Conservation (phyloP, 352 stramenopile genomes). For the Halophytophthora batemanensis region DNA sequence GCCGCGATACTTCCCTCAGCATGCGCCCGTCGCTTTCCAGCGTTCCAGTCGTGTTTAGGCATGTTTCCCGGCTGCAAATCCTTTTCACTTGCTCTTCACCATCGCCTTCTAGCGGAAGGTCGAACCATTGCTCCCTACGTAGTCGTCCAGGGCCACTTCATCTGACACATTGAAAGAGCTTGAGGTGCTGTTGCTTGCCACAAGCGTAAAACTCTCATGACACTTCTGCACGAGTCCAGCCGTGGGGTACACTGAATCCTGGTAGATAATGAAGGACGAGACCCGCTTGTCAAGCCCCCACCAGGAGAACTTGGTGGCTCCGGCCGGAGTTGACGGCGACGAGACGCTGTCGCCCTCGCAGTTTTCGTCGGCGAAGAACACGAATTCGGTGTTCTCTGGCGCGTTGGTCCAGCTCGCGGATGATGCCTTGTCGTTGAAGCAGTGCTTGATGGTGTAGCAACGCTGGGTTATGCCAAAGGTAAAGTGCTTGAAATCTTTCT, state of each 20-base stretch:
- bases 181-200: background rate
- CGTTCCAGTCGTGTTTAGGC: too few relatives aligned
- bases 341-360: constrained; percentile 14
- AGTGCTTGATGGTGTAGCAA: constrained; percentile 22
- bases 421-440: constrained; percentile 21
- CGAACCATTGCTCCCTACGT: too few relatives aligned
- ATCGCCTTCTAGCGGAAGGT: too few relatives aligned
- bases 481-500: constrained; percentile 23
- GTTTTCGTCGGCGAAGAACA: constrained; percentile 19
- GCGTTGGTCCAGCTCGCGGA: constrained; percentile 21
- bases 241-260: constrained; percentile 9
- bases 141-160: too few relatives aligned
- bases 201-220: constrained; percentile 8
- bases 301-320: constrained; percentile 16
- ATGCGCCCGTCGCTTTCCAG: too few relatives aligned
- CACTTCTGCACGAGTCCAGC: constrained; percentile 18
- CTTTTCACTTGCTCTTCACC: too few relatives aligned
- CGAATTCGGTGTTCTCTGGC: constrained; percentile 7
- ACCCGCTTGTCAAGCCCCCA: constrained; percentile 20
- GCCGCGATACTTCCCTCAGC: too few relatives aligned
- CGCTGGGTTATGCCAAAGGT: constrained; percentile 21
- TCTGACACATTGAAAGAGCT: too few relatives aligned
- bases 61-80: too few relatives aligned
- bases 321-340: constrained; percentile 3
- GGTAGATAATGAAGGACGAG: constrained; percentile 32